Conservation (phyloP, 495 filamentous ascomycete genomes). For the Xylaria curta region DNA sequence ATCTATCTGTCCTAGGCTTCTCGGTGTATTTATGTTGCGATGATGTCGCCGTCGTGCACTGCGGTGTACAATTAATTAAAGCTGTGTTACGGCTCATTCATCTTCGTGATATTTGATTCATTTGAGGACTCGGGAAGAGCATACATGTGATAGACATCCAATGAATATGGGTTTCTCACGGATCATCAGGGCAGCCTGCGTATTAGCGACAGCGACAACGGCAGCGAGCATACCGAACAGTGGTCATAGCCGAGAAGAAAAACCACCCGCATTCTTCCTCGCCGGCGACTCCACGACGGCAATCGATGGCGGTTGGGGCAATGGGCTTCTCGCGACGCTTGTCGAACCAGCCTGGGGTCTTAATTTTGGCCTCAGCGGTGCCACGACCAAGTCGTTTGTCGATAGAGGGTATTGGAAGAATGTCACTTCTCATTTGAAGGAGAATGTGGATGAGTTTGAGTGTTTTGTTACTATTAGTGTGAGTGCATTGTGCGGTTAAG, state of each 20-base stretch:
- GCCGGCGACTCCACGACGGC: conserved; percentile 62
- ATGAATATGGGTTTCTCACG: not conserved
- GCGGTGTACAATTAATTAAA: not conserved
- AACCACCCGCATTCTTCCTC: conserved; percentile 52
- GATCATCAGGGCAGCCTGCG: not conserved
- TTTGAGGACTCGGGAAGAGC: too few relatives aligned
- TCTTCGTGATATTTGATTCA: too few relatives aligned
- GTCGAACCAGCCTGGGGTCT: conserved; percentile 48
- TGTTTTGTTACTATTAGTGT: conserved; percentile 56
- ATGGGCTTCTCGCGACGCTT: conserved; percentile 56
- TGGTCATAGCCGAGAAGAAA: conserved; percentile 19
- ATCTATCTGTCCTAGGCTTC: not conserved
- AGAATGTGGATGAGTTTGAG: conserved; percentile 37
- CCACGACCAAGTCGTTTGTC: conserved; percentile 57
- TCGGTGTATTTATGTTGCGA: not conserved
- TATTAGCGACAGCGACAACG: not conserved
- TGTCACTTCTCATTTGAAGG: conserved; percentile 42
- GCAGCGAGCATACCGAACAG: not conserved
- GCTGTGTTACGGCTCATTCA: too few relatives aligned
- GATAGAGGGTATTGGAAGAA: conserved; percentile 55
- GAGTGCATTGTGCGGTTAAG: too few relatives aligned
- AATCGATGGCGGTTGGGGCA: conserved; percentile 54
- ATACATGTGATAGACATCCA: too few relatives aligned
- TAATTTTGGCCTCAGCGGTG: conserved; percentile 58
- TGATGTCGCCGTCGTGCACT: too few relatives aligned